A percentile compares a stretch with the other conserved stretches of the same genome.
phyloP scores from a whole-genome alignment of 805 yeast genomes.

The Cyberlindnera xylosilytica region DNA sequence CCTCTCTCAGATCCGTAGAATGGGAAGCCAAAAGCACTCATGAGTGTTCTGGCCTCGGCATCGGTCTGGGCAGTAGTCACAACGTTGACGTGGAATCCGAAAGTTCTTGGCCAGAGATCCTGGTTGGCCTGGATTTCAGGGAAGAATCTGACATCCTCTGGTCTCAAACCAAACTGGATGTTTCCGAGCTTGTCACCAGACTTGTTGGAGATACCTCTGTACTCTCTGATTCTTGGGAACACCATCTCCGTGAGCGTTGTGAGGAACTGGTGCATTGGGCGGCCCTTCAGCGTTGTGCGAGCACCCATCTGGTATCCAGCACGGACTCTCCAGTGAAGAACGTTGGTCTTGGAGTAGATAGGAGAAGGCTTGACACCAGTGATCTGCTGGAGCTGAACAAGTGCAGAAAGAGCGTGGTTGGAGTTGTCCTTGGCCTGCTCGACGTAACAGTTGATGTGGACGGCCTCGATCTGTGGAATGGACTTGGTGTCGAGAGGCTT shows the following conservation, averaged over 20 bases:
- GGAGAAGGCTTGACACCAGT: slow-evolving; percentile 85
- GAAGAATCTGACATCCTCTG: slow-evolving; percentile 75
- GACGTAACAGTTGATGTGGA: slow-evolving; percentile 74
- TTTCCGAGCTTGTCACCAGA: slow-evolving; percentile 87
- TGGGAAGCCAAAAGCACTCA: slow-evolving; percentile 82
- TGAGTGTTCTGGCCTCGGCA: slow-evolving; percentile 78
- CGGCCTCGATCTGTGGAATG: slow-evolving; percentile 67
- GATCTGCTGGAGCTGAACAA: slow-evolving; percentile 82
- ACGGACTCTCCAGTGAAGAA: slow-evolving; percentile 82
- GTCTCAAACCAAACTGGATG: slow-evolving; percentile 76
- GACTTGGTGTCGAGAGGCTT: slow-evolving; percentile 63
- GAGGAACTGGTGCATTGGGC: slow-evolving; percentile 81
- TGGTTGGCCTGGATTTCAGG: slow-evolving; percentile 92
- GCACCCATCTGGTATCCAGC: slow-evolving; percentile 92
- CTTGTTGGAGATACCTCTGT: slow-evolving; percentile 68
- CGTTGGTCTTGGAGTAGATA: slow-evolving; percentile 72
- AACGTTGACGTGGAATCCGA: slow-evolving; percentile 81
- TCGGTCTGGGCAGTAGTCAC: slow-evolving; percentile 90
- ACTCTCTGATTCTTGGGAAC: slow-evolving; percentile 88
- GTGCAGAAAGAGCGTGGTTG: slow-evolving; percentile 72
- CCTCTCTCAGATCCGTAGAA: slow-evolving; percentile 53
- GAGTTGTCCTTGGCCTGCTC: slow-evolving; percentile 67
- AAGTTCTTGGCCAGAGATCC: slow-evolving; percentile 84
- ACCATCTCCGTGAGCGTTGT: slow-evolving; percentile 88
- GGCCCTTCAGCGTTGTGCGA: slow-evolving; percentile 70